Evolutionary conservation across 495 filamentous ascomycete genomes (phyloP).

Genomic region (Parmelia sp.): DNA sequence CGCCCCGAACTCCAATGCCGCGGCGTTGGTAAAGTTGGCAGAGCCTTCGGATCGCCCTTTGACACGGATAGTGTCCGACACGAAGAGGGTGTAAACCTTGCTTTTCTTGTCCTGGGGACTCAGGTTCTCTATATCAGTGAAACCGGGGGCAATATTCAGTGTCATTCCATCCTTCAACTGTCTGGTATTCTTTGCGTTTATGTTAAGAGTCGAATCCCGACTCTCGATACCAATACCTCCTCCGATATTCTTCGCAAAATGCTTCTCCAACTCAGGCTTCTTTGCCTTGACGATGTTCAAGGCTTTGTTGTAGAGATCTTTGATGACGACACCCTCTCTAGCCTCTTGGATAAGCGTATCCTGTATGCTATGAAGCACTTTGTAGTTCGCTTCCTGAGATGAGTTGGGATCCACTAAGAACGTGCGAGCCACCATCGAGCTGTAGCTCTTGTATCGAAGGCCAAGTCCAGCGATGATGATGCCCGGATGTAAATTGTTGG

Average conservation of each 20-base stretch:
- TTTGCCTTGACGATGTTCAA: conserved; percentile 68
- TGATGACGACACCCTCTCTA: conserved; percentile 76
- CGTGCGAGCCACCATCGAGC: conserved; percentile 80
- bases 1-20: conserved; percentile 80
- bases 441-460: conserved; percentile 89
- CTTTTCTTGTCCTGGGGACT: conserved; percentile 78
- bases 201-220: conserved; percentile 68
- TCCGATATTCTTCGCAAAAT: conserved; percentile 86
- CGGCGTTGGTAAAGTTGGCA: conserved; percentile 87
- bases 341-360: conserved; percentile 83
- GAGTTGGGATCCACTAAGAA: conserved; percentile 97
- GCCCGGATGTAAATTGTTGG: conserved; percentile 81
- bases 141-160: conserved; percentile 76
- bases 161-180: conserved; percentile 95
- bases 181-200: conserved; percentile 78
- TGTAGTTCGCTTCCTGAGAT: conserved; percentile 88
- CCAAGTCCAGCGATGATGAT: conserved; percentile 90
- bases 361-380: conserved; percentile 78
- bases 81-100: conserved; percentile 77
- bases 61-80: conserved; percentile 90
- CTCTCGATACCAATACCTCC: conserved; percentile 89
- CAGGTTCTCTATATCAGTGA: conserved; percentile 79
- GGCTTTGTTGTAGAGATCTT: conserved; percentile 90
- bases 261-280: conserved; percentile 88
- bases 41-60: conserved; percentile 52